Percentiles rank a stretch among this genome's conserved stretches.
phyloP scores from a whole-genome alignment of 1,139 yeast genomes.

The Arxiozyma bovina region DNA sequence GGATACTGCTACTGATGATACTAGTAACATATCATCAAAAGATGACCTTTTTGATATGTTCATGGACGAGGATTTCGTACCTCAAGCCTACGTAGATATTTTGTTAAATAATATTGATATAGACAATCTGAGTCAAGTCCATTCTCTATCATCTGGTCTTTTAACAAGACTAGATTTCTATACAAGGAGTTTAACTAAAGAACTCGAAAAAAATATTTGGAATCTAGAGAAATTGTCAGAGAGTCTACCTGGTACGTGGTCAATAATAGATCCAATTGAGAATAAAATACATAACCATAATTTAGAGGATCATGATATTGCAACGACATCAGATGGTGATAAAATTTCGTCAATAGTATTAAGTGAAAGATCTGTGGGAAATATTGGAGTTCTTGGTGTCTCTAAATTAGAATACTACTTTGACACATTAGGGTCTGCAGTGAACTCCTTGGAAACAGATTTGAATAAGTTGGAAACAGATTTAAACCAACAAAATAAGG shows the following conservation, averaged over 20 bases:
- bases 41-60: constrained; percentile 38
- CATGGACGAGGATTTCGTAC: constrained; percentile 41
- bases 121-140: constrained; percentile 28
- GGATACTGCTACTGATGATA: neutral
- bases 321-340: too few relatives aligned
- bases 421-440: constrained; percentile 50
- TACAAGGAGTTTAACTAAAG: constrained; percentile 46
- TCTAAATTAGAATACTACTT: constrained; percentile 58
- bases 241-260: constrained; percentile 23
- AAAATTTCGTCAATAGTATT: neutral
- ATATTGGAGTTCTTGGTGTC: constrained; percentile 6
- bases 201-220: constrained; percentile 42
- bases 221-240: constrained; percentile 34
- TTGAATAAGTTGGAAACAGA: constrained; percentile 33
- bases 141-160: constrained; percentile 35
- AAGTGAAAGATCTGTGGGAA: neutral
- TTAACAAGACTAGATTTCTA: constrained; percentile 54
- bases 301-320: neutral
- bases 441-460: constrained; percentile 46
- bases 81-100: constrained; percentile 43
- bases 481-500: constrained; percentile 18
- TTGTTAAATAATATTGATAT: constrained; percentile 31
- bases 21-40: neutral
- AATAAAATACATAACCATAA: neutral
- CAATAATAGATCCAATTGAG: constrained; percentile 5